Evolutionary conservation across 2,329 filamentous ascomycete species (phyloP), one percentile per base, ranked within the genome.

Genomic region (Helotiales sp.): DNA sequence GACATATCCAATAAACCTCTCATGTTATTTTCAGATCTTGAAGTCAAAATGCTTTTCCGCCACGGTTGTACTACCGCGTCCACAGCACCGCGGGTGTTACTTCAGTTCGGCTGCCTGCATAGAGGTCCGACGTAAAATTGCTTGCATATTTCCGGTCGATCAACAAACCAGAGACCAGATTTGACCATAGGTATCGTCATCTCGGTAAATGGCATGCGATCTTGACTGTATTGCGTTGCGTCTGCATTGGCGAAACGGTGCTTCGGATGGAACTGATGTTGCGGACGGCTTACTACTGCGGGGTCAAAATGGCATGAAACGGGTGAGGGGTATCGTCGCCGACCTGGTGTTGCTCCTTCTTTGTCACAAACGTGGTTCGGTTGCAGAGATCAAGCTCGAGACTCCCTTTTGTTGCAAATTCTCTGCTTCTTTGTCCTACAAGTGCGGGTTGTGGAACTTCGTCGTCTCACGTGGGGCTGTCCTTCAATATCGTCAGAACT

Each of bases 131-230:
- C 19, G 30, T 36, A 36, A 27, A 38, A 31, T 40, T 38, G 19
- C 30, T 34, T 53, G 36, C 33, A 48, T 38, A 40, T 24, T 36
- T 24, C 12, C 22, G 13, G 12, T 5, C 22, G 31, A 29, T 49
- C 38, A 19, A 15, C 19, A 10, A 49, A 17, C 49, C 29, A 53
- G 42, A 27, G 40, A 24, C 25, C 33, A 42, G 27, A 34, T 13
- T 31, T 22, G 31, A 34, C 34, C 22, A 19, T 12, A n/a, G 22
- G 9, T 10, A 42, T 27, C 17, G 15, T 50, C 34, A 53, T 57
- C 50, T 53, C 42, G 40, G 49, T 53, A 33, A 38, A n/a, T 30
- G 4, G 49, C 42, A 50, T 58, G 27, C 29, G 36, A 58, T 31
- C 50, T 51, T 54, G 51, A 30, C 44, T 54, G 46, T 27, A 48